phyloP scores from a whole-genome alignment of 2,329 filamentous ascomycete genomes.

The Cercospora beticola region DNA sequence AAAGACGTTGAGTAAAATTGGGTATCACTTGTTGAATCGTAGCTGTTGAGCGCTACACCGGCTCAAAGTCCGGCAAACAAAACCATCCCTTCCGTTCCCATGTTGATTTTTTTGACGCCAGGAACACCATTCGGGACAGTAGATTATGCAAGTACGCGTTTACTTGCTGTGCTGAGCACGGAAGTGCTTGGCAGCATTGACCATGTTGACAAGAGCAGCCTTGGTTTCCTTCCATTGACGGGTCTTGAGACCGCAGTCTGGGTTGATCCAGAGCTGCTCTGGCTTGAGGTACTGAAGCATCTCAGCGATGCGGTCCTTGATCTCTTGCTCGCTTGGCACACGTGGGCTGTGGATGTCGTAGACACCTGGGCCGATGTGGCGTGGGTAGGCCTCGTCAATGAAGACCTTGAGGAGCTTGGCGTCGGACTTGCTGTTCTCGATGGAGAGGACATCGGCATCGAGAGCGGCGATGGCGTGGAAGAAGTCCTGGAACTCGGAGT shows the following conservation, averaged over 20 bases:
- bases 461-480: slow-evolving; percentile 99
- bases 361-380: slow-evolving; percentile 94
- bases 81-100: slow-evolving; percentile 18
- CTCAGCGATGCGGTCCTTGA: slow-evolving; percentile 95
- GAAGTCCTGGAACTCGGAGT: slow-evolving; percentile 99
- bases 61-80: slow-evolving; percentile 15
- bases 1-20: slow-evolving; percentile 33
- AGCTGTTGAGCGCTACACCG: slow-evolving; percentile 23
- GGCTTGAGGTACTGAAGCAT: slow-evolving; percentile 96
- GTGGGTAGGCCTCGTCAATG: slow-evolving; percentile 93
- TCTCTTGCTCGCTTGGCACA: slow-evolving; percentile 95
- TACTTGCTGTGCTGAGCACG: slow-evolving; percentile 59
- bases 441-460: slow-evolving; percentile 96
- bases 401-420: slow-evolving; percentile 99
- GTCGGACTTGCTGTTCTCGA: slow-evolving; percentile 99
- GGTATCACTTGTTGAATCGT: slow-evolving; percentile 36
- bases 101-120: slow-evolving; percentile 6
- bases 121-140: slow-evolving; percentile 12
- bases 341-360: slow-evolving; percentile 99
- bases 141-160: slow-evolving; percentile 12
- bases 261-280: slow-evolving; percentile 99
- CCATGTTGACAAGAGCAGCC: slow-evolving; percentile 93
- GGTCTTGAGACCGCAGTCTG: slow-evolving; percentile 99
- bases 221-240: slow-evolving; percentile 99
- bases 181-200: slow-evolving; percentile 96